These are phyloP conservation scores for Nannochloris sp. DNA, from an alignment of 139 green algal species.

Conservation along the genomic window DNA sequence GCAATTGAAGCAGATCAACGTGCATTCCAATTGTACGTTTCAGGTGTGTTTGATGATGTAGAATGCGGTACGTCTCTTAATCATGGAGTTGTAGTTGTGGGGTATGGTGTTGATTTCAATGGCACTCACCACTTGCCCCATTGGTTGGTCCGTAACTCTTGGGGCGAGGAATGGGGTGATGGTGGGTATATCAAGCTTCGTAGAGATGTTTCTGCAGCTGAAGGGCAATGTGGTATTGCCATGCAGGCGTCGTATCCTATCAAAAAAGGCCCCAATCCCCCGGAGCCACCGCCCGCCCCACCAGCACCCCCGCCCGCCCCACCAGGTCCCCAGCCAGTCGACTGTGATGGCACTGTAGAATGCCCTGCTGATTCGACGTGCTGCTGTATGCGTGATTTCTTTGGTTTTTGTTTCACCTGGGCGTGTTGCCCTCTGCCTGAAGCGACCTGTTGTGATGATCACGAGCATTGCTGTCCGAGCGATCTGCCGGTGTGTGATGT, in stretches of 20 bases:
- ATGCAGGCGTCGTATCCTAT: slow-evolving; percentile 82
- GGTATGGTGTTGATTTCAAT: slow-evolving; percentile 62
- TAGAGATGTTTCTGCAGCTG: slow-evolving; percentile 5
- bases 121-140: slow-evolving; percentile 46
- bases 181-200: slow-evolving; percentile 75
- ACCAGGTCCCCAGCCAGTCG: slow-evolving; percentile 38
- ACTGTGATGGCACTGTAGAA: slow-evolving; percentile 58
- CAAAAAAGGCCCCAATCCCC: slow-evolving; percentile 72
- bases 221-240: slow-evolving; percentile 66
- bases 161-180: slow-evolving; percentile 86
- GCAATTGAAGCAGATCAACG: slow-evolving; percentile 83
- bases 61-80: slow-evolving; percentile 81
- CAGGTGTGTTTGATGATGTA: slow-evolving; percentile 66
- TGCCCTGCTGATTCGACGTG: slow-evolving; percentile 73
- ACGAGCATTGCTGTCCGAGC: slow-evolving; percentile 89
- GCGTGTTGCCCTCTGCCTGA: slow-evolving; percentile 87
- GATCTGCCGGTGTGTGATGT: slow-evolving; percentile 85
- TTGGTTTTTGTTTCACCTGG: slow-evolving; percentile 73
- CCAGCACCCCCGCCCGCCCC: slow-evolving; percentile 21
- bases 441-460: slow-evolving; percentile 89
- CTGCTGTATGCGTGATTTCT: slow-evolving; percentile 76
- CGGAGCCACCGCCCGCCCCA: slow-evolving; percentile 23
- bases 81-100: slow-evolving; percentile 93
- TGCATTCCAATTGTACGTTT: slow-evolving; percentile 84
- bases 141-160: slow-evolving; percentile 97